A percentile compares a stretch with the other conserved stretches of the same genome.
Evolutionary conservation across 352 stramenopile genomes (phyloP).

Genomic region (Halophytophthora polymorphica): DNA sequence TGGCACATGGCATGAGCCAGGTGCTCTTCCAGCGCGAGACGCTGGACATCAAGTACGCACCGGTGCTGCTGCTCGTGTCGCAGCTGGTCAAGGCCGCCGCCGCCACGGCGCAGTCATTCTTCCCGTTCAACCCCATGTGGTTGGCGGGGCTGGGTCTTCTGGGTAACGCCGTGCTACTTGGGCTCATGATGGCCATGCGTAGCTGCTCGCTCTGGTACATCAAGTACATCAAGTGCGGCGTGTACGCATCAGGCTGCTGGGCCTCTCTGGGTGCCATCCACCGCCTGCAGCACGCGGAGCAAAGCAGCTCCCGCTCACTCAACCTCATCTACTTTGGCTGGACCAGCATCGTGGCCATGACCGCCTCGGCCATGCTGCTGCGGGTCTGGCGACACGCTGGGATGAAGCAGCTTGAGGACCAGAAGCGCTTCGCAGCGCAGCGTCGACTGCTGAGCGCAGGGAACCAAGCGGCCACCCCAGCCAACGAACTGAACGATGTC

Average conservation of each 20-base stretch:
- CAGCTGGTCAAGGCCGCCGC: constrained; percentile 53
- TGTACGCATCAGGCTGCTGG: constrained; percentile 57
- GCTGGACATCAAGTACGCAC: constrained; percentile 62
- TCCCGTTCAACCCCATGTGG: constrained; percentile 34
- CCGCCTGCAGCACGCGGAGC: constrained; percentile 20
- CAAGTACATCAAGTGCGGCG: constrained; percentile 47
- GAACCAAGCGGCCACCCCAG: neutral
- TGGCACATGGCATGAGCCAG: constrained; percentile 61
- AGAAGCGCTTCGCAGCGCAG: constrained; percentile 12
- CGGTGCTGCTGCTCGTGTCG: constrained; percentile 43
- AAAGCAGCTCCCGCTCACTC: constrained; percentile 24
- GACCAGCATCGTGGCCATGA: constrained; percentile 36
- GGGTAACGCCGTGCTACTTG: constrained; percentile 34
- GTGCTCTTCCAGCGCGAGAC: constrained; percentile 61
- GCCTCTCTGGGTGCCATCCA: constrained; percentile 49
- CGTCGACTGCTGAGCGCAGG: constrained; percentile 10
- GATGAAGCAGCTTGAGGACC: constrained; percentile 9
- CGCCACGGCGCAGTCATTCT: constrained; percentile 42
- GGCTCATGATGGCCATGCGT: constrained; percentile 34
- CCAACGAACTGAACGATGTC: neutral
- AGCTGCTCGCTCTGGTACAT: constrained; percentile 61
- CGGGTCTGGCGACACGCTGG: constrained; percentile 11
- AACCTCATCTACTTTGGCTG: constrained; percentile 63
- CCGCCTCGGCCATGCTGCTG: constrained; percentile 17
- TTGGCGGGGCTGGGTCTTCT: constrained; percentile 33